Base-by-base conservation (phyloP, 768 basidiomycete species). In the Termitomyces eurrhizus region DNA sequence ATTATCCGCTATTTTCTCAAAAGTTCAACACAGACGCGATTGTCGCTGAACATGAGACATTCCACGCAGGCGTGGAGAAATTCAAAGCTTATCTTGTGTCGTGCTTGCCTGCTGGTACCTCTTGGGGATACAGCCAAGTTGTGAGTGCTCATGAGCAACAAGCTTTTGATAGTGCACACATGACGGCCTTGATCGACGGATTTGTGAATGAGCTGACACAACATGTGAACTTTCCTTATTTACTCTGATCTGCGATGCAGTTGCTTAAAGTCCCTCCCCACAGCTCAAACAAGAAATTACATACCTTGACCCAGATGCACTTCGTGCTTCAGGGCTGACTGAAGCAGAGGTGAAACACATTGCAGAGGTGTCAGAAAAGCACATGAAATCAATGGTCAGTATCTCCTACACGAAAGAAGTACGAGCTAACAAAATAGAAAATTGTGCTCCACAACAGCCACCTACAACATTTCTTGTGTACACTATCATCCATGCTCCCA, bases 381-480 rank as follows among this genome's bases (percentile, higher is more conserved):
- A 65, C 41, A 67, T 67, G 64, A 65, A 64, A 49, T 61, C 64
- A 7, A 65, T 67, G 64, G 66, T 65, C n/a, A 51, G 51, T 29
- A 29, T n/a, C n/a, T 42, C 13, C 12, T 24, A 21, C 14, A 24
- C 33, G 1, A 9, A 8, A 33, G 5, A n/a, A 32, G 26, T 9
- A 24, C 21, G n/a, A 44, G 49, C 56, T 57, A 16, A 56, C 8
- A 26, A 26, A 26, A 16, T 18, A 21, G 16, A 24, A 9, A 16
- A 44, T 37, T 36, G 26, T 8, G 44, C 24, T 21, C 8, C 26
- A 50, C 3, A 6, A 42, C 26, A 63, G 64, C 58, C 66, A 4
- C 62, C 60, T 7, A 51, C 55, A 16, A 64, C 62, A 5, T 67
- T 67, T 53, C 64, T 67, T 33, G 55, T 64, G 26, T 67, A 65